Percentiles rank a stretch among this genome's conserved stretches.
These are phyloP conservation scores for Helminthosporium solani DNA, from an alignment of 2,329 filamentous ascomycete species.

Conservation along the genomic window DNA sequence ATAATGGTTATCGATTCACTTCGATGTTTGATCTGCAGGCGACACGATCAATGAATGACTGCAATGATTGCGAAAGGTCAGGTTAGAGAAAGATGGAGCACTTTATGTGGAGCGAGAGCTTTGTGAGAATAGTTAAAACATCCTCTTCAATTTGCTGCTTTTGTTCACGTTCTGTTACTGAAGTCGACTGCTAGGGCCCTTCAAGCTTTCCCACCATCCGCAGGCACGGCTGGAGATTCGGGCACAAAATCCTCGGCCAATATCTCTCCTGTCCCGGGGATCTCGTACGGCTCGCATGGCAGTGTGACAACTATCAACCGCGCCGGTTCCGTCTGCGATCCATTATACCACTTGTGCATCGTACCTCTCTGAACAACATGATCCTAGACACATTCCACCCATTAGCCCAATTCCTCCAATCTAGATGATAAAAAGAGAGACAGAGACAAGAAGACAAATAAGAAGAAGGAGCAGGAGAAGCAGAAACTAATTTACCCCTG, in stretches of 20 bases:
- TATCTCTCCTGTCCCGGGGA: slow-evolving; percentile 21
- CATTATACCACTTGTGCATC: slow-evolving; percentile 24
- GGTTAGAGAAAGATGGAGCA: slow-evolving; percentile 4
- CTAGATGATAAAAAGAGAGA: too few relatives aligned
- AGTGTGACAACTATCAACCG: slow-evolving; percentile 22
- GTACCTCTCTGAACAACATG: slow-evolving; percentile 26
- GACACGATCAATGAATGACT: slow-evolving; percentile 1
- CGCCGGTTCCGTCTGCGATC: slow-evolving; percentile 18
- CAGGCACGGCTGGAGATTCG: slow-evolving; percentile 9
- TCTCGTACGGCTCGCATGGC: slow-evolving; percentile 23
- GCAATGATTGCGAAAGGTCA: not conserved
- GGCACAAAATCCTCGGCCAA: slow-evolving; percentile 17
- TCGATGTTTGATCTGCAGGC: not conserved
- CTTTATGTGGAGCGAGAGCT: slow-evolving; percentile 3
- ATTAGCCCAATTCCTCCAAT: too few relatives aligned
- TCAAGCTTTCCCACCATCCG: too few relatives aligned
- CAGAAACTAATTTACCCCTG: slow-evolving; percentile 12
- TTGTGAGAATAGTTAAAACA: slow-evolving; percentile 15
- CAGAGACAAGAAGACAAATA: too few relatives aligned
- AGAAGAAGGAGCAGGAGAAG: too few relatives aligned
- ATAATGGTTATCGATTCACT: too few relatives aligned
- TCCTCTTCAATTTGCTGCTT: slow-evolving; percentile 2
- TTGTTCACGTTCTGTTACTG: not conserved
- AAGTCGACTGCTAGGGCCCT: too few relatives aligned
- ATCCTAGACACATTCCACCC: slow-evolving; percentile 4